Evolutionary conservation across 164 flowering plant genomes (phyloP), one percentile per base, ranked within the genome.

Genomic region (Sextonia rubra): DNA sequence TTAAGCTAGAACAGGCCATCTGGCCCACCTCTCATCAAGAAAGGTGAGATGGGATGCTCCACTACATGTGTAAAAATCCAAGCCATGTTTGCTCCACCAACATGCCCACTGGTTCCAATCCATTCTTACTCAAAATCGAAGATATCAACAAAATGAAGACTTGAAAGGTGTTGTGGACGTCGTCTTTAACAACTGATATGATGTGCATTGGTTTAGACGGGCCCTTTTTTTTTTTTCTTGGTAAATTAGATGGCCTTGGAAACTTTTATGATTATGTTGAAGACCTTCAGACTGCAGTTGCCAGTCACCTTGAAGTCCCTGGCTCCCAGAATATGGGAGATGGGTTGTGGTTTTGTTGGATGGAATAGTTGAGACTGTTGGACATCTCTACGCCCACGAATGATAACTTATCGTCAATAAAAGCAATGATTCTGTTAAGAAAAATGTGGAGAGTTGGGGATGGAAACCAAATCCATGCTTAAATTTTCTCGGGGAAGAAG

Each of bases 321-420:
- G 3, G 2, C 48, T 0, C 62, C 71, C 27, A 68, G 75, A 44
- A 80, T 76, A 69, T 75, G 77, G 68, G 75, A 73, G 82, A 80
- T 47, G 66, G n/a, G n/a, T n/a, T n/a, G n/a, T n/a, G n/a, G n/a
- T n/a, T n/a, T n/a, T 66, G 12, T 24, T 82, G 47, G 85, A 82
- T 37, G 86, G 79, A 55, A 81, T 81, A n/a, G 75, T n/a, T 85
- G 2, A 77, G 76, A 61, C 74, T 82, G 66, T 63, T 82, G 70
- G 86, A 86, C 58, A 22, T 77, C 0, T 83, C 82, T 47, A 73
- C 74, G 26, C 55, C 60, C 9, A 64, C 77, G 8, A 82, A 76
- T 66, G 85, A 85, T 62, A 23, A 64, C 47, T 25, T 79, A 66
- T 8, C 56, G 58, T 75, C 75, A 26, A 75, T 78, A 68, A 83